These are phyloP conservation scores for Triticum monococcum DNA, from an alignment of 176 grass and related monocot genomes.

Conservation along the genomic window DNA sequence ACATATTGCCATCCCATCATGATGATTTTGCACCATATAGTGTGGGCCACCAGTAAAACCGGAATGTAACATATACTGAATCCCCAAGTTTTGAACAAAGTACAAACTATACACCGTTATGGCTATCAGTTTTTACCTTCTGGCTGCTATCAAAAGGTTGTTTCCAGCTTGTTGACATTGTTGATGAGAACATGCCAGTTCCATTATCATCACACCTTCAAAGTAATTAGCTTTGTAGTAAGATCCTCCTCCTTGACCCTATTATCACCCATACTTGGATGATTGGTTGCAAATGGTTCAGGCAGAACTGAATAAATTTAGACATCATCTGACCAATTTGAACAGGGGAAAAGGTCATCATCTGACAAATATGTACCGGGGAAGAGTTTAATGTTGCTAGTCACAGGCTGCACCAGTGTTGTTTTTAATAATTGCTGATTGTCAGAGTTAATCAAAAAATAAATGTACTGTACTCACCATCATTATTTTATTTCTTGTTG, in stretches of 20 bases:
- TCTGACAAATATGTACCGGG: too few relatives aligned
- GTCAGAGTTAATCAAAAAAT: neutral
- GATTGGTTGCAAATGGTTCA: slow-evolving; percentile 16
- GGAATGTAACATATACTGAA: too few relatives aligned
- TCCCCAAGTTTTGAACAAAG: neutral
- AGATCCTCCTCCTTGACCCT: slow-evolving; percentile 15
- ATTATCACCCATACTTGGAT: slow-evolving; percentile 3
- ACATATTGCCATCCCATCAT: too few relatives aligned
- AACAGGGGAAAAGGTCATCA: neutral
- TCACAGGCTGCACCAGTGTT: neutral
- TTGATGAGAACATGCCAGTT: slow-evolving; percentile 7
- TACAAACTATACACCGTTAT: neutral
- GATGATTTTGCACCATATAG: too few relatives aligned
- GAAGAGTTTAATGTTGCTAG: neutral
- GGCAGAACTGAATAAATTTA: neutral
- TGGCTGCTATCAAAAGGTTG: neutral
- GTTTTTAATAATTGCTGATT: neutral
- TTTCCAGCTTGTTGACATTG: slow-evolving; percentile 2
- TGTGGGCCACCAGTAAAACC: too few relatives aligned
- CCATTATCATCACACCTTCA: slow-evolving; percentile 17
- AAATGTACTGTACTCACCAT: slow-evolving; percentile 11
- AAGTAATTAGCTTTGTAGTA: slow-evolving; percentile 4
- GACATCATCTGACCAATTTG: neutral
- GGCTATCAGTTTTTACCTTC: neutral
- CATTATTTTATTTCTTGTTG: neutral